These are phyloP conservation scores for Cryptococcus jaspeensis DNA, from an alignment of 1,284 basidiomycete genomes.

Conservation along the genomic window DNA sequence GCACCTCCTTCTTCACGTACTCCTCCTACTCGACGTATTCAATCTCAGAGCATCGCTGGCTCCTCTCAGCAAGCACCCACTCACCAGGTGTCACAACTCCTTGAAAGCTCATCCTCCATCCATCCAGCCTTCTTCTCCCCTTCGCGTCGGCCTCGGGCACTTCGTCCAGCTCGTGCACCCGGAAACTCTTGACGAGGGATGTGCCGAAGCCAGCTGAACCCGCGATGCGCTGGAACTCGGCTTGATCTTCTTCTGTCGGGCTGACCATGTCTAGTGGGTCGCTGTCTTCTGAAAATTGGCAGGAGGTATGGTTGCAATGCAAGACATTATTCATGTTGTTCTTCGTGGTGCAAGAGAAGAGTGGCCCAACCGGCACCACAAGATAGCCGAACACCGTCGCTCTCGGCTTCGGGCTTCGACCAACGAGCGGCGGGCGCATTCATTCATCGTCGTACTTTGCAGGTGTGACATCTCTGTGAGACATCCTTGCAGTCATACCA, in stretches of 20 bases:
- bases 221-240: constrained; percentile 9
- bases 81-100: constrained; percentile 21
- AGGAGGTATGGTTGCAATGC: no score
- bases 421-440: no score
- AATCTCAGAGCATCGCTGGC: no score
- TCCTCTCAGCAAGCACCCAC: neutral
- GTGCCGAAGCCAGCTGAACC: constrained; percentile 5
- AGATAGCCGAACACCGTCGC: no score
- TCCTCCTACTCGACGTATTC: neutral
- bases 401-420: no score
- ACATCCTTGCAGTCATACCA: no score
- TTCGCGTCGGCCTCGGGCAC: constrained; percentile 19
- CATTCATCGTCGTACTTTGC: no score
- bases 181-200: constrained; percentile 7
- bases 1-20: neutral
- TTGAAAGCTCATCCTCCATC: constrained; percentile 21
- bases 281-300: no score
- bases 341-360: no score
- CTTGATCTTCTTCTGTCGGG: constrained; percentile 18
- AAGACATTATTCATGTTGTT: no score
- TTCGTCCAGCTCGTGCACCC: constrained; percentile 19
- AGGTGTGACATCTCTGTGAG: no score
- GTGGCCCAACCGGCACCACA: no score
- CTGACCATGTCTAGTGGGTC: constrained; percentile 3
- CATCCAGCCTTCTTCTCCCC: constrained; percentile 24